Conservation (phyloP, 257 asterid genomes). For the Cruciata laevipes region DNA sequence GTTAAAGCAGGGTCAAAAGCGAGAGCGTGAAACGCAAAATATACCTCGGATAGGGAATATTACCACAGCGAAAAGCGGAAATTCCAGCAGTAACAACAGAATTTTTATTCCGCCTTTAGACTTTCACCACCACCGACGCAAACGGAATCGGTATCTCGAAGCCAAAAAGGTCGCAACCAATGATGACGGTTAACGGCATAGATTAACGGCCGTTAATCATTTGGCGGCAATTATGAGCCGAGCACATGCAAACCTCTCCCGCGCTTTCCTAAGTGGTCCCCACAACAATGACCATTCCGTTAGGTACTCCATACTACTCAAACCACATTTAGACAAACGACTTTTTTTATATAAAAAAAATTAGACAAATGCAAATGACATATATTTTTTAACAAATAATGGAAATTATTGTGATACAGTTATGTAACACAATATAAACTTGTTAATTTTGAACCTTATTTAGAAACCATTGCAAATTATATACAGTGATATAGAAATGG, state of each 20-base stretch:
- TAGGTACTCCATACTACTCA: background rate
- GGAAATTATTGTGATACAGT: too few species aligned
- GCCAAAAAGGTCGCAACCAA: background rate
- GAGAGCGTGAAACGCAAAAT: background rate
- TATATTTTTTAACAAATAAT: too few species aligned
- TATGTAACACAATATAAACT: too few species aligned
- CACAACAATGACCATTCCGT: background rate
- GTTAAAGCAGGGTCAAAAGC: background rate
- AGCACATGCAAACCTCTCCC: background rate
- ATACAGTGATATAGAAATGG: too few species aligned
- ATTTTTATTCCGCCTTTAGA: background rate
- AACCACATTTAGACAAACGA: too few species aligned
- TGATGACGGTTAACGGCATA: slow-evolving; percentile 9
- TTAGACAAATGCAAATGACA: too few species aligned
- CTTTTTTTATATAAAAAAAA: too few species aligned
- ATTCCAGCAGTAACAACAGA: too few species aligned
- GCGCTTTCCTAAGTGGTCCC: background rate
- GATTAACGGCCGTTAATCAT: slow-evolving; percentile 2
- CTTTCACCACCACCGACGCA: slow-evolving; percentile 10
- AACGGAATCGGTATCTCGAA: slow-evolving; percentile 16
- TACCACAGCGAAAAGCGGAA: background rate
- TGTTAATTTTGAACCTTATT: too few species aligned
- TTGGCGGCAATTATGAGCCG: slow-evolving; percentile 8
- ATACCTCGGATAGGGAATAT: slow-evolving; percentile 16
- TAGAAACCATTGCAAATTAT: too few species aligned